Conservation (phyloP, 2,329 filamentous ascomycete species). For the Exophiala mesophila region DNA sequence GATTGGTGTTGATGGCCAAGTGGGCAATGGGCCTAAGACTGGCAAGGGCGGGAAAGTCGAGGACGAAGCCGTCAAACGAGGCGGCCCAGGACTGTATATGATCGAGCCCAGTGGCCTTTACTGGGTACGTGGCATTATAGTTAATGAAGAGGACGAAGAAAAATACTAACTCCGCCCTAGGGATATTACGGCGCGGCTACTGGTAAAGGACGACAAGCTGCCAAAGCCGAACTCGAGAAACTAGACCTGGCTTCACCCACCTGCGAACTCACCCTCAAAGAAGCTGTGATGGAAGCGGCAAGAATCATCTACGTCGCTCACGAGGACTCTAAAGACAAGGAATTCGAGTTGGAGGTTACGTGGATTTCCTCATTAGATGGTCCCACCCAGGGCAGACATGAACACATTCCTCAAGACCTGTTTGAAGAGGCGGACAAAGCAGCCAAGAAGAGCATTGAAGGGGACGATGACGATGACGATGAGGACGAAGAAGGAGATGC, state of each 20-base stretch:
- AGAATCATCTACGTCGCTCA: slow-evolving; percentile 96
- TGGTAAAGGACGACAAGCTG: slow-evolving; percentile 91
- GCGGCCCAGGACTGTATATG: slow-evolving; percentile 95
- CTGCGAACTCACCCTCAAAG: slow-evolving; percentile 63
- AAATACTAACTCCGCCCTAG: slow-evolving; percentile 32
- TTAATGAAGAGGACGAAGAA: not conserved
- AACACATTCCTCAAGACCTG: slow-evolving; percentile 87
- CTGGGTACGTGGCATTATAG: slow-evolving; percentile 57
- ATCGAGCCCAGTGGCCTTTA: slow-evolving; percentile 95
- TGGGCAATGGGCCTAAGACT: slow-evolving; percentile 70
- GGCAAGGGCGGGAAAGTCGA: slow-evolving; percentile 80
- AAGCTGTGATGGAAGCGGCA: slow-evolving; percentile 93
- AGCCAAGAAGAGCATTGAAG: slow-evolving; percentile 84
- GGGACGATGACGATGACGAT: slow-evolving; percentile 77
- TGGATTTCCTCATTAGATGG: slow-evolving; percentile 86
- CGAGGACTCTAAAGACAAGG: slow-evolving; percentile 99
- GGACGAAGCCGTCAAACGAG: slow-evolving; percentile 58
- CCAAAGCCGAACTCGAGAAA: slow-evolving; percentile 98
- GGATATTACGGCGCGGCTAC: slow-evolving; percentile 98
- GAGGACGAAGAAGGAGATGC: slow-evolving; percentile 68
- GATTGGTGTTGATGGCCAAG: slow-evolving; percentile 80
- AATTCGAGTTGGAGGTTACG: slow-evolving; percentile 98
- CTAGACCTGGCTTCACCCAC: slow-evolving; percentile 74
- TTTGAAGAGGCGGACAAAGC: slow-evolving; percentile 86
- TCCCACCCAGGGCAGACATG: slow-evolving; percentile 85